Percentiles rank a stretch among this genome's conserved stretches.
phyloP scores from a whole-genome alignment of 352 stramenopile species.

The Thraustochytrium striatum region DNA sequence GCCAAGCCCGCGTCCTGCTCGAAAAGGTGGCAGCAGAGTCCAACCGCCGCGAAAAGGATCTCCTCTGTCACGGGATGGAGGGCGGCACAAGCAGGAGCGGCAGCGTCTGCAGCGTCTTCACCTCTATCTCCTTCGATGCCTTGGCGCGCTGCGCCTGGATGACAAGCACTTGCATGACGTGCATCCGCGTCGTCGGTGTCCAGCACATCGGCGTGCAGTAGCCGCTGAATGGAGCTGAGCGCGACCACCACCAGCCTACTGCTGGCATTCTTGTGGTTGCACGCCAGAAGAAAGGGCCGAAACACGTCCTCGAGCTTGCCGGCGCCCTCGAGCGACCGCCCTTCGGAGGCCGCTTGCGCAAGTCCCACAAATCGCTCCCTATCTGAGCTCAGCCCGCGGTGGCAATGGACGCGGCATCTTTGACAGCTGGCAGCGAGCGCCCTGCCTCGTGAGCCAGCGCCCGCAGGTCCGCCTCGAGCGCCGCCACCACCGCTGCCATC shows the following conservation, averaged over 20 bases:
- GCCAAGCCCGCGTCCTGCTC: conserved; percentile 1
- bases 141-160: conserved; percentile 86
- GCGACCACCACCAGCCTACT: conserved; percentile 86
- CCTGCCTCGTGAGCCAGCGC: conserved; percentile 21
- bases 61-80: conserved; percentile 54
- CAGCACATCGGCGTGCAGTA: conserved; percentile 91
- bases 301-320: conserved; percentile 91
- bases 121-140: conserved; percentile 68
- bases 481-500: neutral
- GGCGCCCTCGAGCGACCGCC: conserved; percentile 77
- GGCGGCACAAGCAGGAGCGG: conserved; percentile 74
- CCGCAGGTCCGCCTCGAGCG: conserved; percentile 22
- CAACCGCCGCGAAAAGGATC: neutral
- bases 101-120: conserved; percentile 79
- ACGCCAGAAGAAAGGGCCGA: conserved; percentile 90
- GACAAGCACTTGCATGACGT: conserved; percentile 88
- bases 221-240: conserved; percentile 86
- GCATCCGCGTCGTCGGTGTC: conserved; percentile 83
- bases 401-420: conserved; percentile 61
- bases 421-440: neutral
- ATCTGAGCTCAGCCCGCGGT: conserved; percentile 83
- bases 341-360: conserved; percentile 68
- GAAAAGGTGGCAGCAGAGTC: neutral
- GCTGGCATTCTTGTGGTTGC: conserved; percentile 91
- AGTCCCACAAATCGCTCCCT: conserved; percentile 88